phyloP scores from a whole-genome alignment of 176 grass and related monocot species.

The Triticum turgidum region DNA sequence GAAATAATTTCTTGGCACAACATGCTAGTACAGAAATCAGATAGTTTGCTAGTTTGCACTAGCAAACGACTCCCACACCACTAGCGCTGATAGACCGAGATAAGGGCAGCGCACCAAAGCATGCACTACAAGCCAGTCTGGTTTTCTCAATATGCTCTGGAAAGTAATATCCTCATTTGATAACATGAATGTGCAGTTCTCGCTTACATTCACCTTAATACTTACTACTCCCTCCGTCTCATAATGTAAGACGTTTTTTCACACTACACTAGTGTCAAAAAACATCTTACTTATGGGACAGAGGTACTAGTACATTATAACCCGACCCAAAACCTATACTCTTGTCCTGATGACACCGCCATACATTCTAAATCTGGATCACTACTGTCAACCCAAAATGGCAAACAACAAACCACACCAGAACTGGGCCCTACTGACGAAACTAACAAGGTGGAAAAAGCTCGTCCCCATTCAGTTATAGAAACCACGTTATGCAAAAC shows the following conservation, averaged over 20 bases:
- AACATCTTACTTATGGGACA: too few relatives aligned
- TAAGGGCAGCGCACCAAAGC: not conserved
- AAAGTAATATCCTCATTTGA: not conserved
- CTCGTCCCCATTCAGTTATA: not conserved
- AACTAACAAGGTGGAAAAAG: not conserved
- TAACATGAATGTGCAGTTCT: not conserved
- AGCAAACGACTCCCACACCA: not conserved
- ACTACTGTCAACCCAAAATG: not conserved
- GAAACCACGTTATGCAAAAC: not conserved
- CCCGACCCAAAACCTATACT: not conserved
- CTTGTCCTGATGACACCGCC: not conserved
- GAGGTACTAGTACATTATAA: not conserved
- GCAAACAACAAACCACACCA: conserved; percentile 9
- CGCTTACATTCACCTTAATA: not conserved
- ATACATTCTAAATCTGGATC: conserved; percentile 8
- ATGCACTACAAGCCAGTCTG: not conserved
- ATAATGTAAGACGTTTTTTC: too few relatives aligned
- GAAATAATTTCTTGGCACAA: not conserved
- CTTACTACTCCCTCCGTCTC: too few relatives aligned
- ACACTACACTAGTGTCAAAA: too few relatives aligned
- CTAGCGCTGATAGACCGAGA: not conserved
- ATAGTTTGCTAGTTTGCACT: not conserved
- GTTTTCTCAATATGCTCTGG: not conserved
- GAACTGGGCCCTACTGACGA: not conserved
- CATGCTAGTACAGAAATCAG: not conserved